Evolutionary conservation across 192 early-diverging fungal species (phyloP), one percentile per base, ranked within the genome.

Genomic region (Funneliformis geosporum): DNA sequence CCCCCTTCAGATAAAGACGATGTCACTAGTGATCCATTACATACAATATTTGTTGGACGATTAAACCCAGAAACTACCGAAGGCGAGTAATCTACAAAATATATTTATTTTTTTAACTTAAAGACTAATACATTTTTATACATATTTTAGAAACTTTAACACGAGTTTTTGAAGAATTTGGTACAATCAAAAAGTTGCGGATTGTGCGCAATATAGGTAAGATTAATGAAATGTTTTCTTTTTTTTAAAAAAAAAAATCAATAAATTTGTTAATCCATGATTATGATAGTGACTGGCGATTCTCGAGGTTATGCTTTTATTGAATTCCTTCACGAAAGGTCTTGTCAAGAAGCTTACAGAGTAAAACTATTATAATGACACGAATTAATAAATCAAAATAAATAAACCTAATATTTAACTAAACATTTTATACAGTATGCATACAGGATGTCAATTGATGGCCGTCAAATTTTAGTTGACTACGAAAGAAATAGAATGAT

Each of bases 231-330:
- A 44, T 27, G 0, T 6, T 27, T 40, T n/a, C 14, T 16, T 67
- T 8, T 25, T 67, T 7, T 47, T 62, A 39, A 8, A 27, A 47
- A 25, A 11, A n/a, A n/a, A n/a, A n/a, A 14, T 23, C 5, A 78
- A 55, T 28, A 11, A 39, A 21, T 18, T 39, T 59, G 9, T 18
- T 61, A 7, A 75, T 23, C n/a, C 8, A 38, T 64, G 12, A 23
- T 23, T 46, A n/a, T 43, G 16, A 12, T 38, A 79, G 85, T 86
- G 21, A 84, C 83, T 43, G 85, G 85, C 1, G 27, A 72, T 65
- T 83, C 85, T 16, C 38, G 76, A 60, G 85, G 85, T 5, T 86
- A 86, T 75, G 85, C 79, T 16, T 86, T 86, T 69, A 61, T 86
- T 21, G 76, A 82, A 27, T 74, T 71, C 4, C 18, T 33, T 7